Percentiles rank a stretch among this genome's conserved stretches.
phyloP scores from a whole-genome alignment of 1,139 yeast genomes.

The Debaryomyces fabryi region DNA sequence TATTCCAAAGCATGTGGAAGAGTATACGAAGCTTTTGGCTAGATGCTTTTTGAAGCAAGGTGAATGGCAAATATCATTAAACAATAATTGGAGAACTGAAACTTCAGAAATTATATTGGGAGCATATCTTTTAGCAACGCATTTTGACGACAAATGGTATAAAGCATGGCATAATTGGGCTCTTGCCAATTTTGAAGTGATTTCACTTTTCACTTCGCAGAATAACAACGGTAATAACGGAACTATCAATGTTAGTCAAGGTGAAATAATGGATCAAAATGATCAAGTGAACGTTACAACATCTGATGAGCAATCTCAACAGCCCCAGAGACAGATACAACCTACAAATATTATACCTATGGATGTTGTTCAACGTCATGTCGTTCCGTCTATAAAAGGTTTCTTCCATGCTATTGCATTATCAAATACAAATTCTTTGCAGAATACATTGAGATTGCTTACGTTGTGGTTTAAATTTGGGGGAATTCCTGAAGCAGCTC shows the following conservation, averaged over 20 bases:
- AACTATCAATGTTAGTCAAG: conserved; percentile 19
- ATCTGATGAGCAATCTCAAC: conserved; percentile 9
- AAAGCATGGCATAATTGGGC: conserved; percentile 99
- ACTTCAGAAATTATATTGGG: conserved; percentile 82
- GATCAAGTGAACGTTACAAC: conserved; percentile 21
- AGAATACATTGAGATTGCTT: conserved; percentile 85
- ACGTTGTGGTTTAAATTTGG: conserved; percentile 97
- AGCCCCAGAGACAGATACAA: conserved; percentile 13
- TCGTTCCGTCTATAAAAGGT: conserved; percentile 92
- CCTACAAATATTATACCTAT: conserved; percentile 42
- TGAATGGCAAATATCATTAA: conserved; percentile 91
- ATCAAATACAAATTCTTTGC: conserved; percentile 83
- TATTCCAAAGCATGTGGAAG: conserved; percentile 74
- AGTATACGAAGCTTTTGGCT: conserved; percentile 84
- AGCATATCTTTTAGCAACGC: conserved; percentile 90
- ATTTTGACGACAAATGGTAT: conserved; percentile 91
- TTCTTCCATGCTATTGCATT: conserved; percentile 93
- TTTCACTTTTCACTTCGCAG: conserved; percentile 62
- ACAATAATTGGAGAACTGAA: conserved; percentile 79
- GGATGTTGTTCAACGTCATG: conserved; percentile 79
- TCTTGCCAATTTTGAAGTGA: conserved; percentile 92
- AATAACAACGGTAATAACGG: conserved; percentile 28
- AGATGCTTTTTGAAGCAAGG: conserved; percentile 97
- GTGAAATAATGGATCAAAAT: conserved; percentile 29
- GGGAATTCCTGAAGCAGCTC: conserved; percentile 87